phyloP scores from a whole-genome alignment of 768 basidiomycete genomes.

The Tephrocybe sp. region DNA sequence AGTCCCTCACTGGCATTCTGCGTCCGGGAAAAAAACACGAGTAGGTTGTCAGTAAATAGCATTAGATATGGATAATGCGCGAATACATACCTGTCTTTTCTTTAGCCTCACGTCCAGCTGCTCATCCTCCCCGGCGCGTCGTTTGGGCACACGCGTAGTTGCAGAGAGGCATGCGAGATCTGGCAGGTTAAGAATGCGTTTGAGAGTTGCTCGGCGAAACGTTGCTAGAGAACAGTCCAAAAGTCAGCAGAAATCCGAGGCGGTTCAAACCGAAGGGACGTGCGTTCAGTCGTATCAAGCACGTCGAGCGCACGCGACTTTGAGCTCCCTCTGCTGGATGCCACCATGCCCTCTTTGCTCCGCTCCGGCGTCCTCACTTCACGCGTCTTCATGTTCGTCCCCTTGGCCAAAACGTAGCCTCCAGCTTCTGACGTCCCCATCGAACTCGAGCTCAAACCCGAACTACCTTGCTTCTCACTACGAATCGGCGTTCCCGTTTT shows the following conservation, averaged over 20 bases:
- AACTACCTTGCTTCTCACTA: not conserved
- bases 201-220: constrained; percentile 33
- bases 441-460: not conserved
- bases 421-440: not conserved
- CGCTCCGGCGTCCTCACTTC: constrained; percentile 22
- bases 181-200: constrained; percentile 40
- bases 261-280: constrained; percentile 19
- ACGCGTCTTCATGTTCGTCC: constrained; percentile 12
- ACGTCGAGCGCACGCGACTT: constrained; percentile 37
- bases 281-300: constrained; percentile 44
- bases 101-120: not conserved
- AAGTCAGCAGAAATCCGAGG: not conserved
- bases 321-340: constrained; percentile 20
- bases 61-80: not conserved
- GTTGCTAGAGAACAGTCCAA: constrained; percentile 23
- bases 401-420: not conserved
- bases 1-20: too few relatives aligned
- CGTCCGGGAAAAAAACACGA: too few relatives aligned
- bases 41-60: too few relatives aligned
- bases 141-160: not conserved
- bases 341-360: constrained; percentile 2
- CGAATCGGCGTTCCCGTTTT: not conserved
- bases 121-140: not conserved
- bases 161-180: constrained; percentile 41
- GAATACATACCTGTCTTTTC: constrained; percentile 5